Evolutionary conservation across 2,329 filamentous ascomycete species (phyloP).

Genomic region (Colletotrichum tropicicola): DNA sequence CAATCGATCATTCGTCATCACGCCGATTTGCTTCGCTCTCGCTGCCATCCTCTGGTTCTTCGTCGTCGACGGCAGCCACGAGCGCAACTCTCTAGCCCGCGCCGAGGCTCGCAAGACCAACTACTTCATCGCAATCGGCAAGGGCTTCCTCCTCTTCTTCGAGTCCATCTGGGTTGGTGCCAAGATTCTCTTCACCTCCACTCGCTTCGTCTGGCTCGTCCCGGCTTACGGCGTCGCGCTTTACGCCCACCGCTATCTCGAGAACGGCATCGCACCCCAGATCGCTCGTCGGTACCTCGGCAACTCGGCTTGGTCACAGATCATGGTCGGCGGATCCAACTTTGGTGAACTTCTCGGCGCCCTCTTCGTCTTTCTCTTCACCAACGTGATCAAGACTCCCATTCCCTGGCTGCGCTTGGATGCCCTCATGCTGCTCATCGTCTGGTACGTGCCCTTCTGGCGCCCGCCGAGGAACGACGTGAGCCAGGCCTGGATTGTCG

Average conservation of each 20-base stretch:
- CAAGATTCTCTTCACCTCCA: conserved; percentile 54
- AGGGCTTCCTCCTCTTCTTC: conserved; percentile 30
- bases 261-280: conserved; percentile 56
- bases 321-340: conserved; percentile 60
- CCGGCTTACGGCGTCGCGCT: conserved; percentile 58
- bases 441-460: conserved; percentile 60
- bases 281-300: conserved; percentile 56
- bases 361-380: conserved; percentile 57
- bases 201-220: conserved; percentile 59
- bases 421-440: conserved; percentile 52
- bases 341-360: conserved; percentile 59
- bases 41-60: conserved; percentile 55
- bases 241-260: conserved; percentile 59
- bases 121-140: conserved; percentile 6
- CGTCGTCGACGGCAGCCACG: conserved; percentile 49
- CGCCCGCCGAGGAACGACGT: conserved; percentile 48
- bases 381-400: conserved; percentile 56
- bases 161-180: conserved; percentile 55
- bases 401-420: conserved; percentile 61
- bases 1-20: conserved; percentile 61
- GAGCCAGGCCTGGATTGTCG: conserved; percentile 45
- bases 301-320: conserved; percentile 57
- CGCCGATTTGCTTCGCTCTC: conserved; percentile 54
- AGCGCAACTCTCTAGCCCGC: conserved; percentile 32
- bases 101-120: conserved; percentile 30